phyloP scores from a whole-genome alignment of 2,329 filamentous ascomycete genomes.

The Delphinella strobiligena region DNA sequence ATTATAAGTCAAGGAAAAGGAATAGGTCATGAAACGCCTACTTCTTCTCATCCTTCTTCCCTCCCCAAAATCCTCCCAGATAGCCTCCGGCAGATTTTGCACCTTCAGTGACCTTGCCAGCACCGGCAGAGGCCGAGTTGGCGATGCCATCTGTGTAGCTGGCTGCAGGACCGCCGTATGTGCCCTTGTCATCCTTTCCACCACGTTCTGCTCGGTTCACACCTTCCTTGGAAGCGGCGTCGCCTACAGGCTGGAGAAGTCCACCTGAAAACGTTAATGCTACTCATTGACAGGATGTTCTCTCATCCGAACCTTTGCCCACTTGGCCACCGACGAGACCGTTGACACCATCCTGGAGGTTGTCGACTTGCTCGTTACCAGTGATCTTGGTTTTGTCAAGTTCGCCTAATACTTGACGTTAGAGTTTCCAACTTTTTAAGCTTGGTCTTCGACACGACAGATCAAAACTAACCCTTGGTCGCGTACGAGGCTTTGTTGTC shows the following conservation, averaged over 20 bases:
- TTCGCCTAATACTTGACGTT: constrained; percentile 5
- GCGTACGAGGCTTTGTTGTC: constrained; percentile 66
- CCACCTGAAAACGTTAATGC: no score
- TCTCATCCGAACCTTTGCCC: no score
- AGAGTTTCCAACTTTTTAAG: no score
- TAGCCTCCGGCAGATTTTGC: constrained; percentile 22
- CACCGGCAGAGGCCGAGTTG: constrained; percentile 17
- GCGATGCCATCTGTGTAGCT: constrained; percentile 18
- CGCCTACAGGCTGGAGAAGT: constrained; percentile 51
- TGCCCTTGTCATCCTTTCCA: constrained; percentile 50
- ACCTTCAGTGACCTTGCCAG: constrained; percentile 16
- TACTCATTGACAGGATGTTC: no score
- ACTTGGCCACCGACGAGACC: constrained; percentile 50
- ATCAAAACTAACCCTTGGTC: constrained; percentile 45
- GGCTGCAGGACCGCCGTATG: constrained; percentile 30
- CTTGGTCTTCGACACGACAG: neutral
- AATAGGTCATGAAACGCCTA: neutral
- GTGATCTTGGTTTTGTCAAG: constrained; percentile 61
- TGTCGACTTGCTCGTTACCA: constrained; percentile 53
- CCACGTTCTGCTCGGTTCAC: constrained; percentile 52
- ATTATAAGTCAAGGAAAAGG: neutral
- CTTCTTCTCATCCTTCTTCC: constrained; percentile 19
- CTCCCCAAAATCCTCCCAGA: constrained; percentile 20
- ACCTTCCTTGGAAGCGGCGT: constrained; percentile 50
- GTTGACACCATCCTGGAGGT: constrained; percentile 55